Evolutionary conservation across 306 rosid genomes (phyloP).

Genomic region (Cicer chorassanicum): DNA sequence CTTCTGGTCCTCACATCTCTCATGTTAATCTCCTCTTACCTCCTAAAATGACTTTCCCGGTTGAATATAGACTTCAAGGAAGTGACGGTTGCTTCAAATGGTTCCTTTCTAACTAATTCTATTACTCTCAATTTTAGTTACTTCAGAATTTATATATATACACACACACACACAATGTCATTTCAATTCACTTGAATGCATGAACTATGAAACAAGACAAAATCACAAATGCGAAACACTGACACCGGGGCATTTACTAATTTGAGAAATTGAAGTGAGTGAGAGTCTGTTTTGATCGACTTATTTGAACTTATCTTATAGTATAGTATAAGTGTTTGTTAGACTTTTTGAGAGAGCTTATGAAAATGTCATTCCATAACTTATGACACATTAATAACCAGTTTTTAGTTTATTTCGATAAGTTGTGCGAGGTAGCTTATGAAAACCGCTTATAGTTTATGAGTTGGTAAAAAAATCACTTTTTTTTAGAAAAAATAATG

Average conservation of each 20-base stretch:
- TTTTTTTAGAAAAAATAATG: no score
- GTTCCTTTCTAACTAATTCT: slow-evolving; percentile 31
- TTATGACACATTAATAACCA: background rate
- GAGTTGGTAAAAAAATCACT: no score
- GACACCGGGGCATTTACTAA: background rate
- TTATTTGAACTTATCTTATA: no score
- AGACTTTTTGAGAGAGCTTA: background rate
- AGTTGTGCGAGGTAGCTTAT: no score
- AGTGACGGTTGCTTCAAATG: slow-evolving; percentile 97
- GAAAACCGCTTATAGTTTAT: background rate
- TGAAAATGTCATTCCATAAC: background rate
- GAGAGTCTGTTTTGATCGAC: no score
- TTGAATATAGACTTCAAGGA: slow-evolving; percentile 85
- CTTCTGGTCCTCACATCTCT: slow-evolving; percentile 84
- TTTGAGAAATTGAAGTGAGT: background rate
- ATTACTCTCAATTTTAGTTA: background rate
- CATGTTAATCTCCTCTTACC: slow-evolving; percentile 85
- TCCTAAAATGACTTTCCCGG: slow-evolving; percentile 82
- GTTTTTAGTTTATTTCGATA: background rate
- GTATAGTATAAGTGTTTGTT: no score
- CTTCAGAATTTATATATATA: background rate
- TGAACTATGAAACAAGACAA: background rate
- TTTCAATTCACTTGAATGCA: background rate
- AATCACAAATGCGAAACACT: background rate
- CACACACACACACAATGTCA: background rate